Conservation (phyloP, 2,329 filamentous ascomycete species). For the Trichoderma lentiforme region DNA sequence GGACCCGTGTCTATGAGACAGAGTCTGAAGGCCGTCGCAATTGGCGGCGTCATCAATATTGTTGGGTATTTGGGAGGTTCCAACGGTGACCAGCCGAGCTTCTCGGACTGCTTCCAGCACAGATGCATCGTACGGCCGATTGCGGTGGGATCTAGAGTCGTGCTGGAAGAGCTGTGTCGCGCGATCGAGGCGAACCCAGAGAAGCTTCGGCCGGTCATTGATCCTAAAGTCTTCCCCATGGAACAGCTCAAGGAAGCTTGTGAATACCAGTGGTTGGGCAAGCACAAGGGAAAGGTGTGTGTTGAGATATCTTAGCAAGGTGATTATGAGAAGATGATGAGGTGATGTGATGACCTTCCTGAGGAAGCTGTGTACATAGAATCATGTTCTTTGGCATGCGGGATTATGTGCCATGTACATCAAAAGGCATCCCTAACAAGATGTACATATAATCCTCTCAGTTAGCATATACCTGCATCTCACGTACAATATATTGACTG, state of each 20-base stretch:
- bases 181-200: not conserved
- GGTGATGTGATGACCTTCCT: not conserved
- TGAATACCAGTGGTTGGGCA: not conserved
- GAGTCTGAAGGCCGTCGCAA: not conserved
- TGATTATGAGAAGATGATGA: not conserved
- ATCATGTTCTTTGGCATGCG: not conserved
- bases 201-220: not conserved
- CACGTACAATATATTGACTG: not conserved
- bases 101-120: not conserved
- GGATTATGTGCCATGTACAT: not conserved
- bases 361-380: not conserved
- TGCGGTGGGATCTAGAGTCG: not conserved
- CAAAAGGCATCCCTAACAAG: not conserved
- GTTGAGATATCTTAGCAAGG: not conserved
- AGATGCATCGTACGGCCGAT: not conserved
- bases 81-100: not conserved
- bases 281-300: constrained; percentile 5
- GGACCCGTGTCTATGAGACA: not conserved
- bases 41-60: not conserved
- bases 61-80: not conserved
- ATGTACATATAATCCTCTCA: not conserved
- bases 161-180: constrained; percentile 4
- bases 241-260: constrained; percentile 1
- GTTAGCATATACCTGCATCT: not conserved
- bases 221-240: not conserved